Base-by-base conservation (phyloP, 2,329 filamentous ascomycete genomes). In the Leptographium radiaticola region DNA sequence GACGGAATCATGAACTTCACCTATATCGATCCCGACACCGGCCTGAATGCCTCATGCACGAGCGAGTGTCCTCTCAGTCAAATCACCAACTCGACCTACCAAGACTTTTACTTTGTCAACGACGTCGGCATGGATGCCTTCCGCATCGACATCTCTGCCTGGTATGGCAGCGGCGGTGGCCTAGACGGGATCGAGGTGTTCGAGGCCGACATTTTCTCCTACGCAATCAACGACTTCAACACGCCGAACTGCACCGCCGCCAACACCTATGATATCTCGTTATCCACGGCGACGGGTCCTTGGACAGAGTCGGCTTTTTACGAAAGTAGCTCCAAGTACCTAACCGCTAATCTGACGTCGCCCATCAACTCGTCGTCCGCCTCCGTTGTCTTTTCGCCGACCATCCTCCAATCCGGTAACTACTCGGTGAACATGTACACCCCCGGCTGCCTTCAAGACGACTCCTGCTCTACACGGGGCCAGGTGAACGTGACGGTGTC, bases 1-100 rank as follows among this genome's bases (percentile, higher is more conserved):
- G 84, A 87, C 58, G 93, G 93, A 52, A 96, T 98, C 66, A 87
- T 98, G 83, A 96, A 97, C 68, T 77, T 98, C 64, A 95, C 89
- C 40, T 97, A 93, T 62, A 83, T 83, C 58, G 89, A 97, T 63
- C 84, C 86, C 30, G 72, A 66, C 42, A 86, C 80, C 2, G 85
- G 86, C 31, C 71, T 79, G 51, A 83, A 84, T 53, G 70, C 73
- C 34, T 83, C 78, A 55, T 98, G 93, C 70, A 89, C 90, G 52
- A 84, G 82, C 57, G 77, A 81, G 63, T 98, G 93, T 62, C 87
- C 90, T n/a, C 76, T 98, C 49, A 89, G 86, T 58, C 75, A 82
- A 63, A 81, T 88, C 62, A 70, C 75, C 18, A 78, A 75, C 7
- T 67, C 83, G 50, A 68, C 75, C 51, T 94, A 80, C 61, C 90